Percentiles rank a stretch among this genome's conserved stretches.
phyloP scores from a whole-genome alignment of 331 rosid species.

The Spiraea crenata region DNA sequence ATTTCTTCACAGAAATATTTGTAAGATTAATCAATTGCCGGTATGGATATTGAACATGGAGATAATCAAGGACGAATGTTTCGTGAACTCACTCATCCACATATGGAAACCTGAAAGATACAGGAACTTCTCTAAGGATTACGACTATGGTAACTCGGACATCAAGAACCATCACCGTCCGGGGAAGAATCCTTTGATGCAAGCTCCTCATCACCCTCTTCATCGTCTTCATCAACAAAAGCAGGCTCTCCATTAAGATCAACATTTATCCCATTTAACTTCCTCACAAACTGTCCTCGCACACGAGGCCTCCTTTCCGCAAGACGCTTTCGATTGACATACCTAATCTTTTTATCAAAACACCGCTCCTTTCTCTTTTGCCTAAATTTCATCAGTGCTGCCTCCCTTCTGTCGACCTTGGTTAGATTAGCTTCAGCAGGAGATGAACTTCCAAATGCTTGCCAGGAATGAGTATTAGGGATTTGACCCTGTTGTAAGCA shows the following conservation, averaged over 20 bases:
- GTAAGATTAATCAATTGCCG: conserved; percentile 2
- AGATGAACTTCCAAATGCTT: conserved; percentile 56
- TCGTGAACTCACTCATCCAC: not conserved
- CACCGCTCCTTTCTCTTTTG: conserved; percentile 96
- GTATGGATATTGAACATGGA: conserved; percentile 15
- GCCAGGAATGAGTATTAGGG: conserved; percentile 62
- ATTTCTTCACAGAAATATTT: not conserved
- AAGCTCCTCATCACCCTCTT: conserved; percentile 52
- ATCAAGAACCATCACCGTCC: conserved; percentile 35
- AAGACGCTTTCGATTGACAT: conserved; percentile 75
- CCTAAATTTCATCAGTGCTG: conserved; percentile 89
- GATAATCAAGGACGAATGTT: conserved; percentile 4
- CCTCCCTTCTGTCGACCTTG: conserved; percentile 93
- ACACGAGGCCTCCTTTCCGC: conserved; percentile 95
- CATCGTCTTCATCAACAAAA: conserved; percentile 56
- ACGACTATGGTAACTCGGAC: conserved; percentile 3
- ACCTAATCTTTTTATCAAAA: conserved; percentile 93
- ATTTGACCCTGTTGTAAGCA: conserved; percentile 82
- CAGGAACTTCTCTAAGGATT: conserved; percentile 10
- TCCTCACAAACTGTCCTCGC: conserved; percentile 92
- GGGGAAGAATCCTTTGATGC: conserved; percentile 46
- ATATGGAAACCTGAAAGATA: conserved; percentile 4
- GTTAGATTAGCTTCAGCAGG: conserved; percentile 52
- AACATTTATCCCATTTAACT: conserved; percentile 64
- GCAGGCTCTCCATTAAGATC: conserved; percentile 91